These are phyloP conservation scores for Hyphopichia fennica DNA, from an alignment of 1,139 yeast species.

Conservation along the genomic window DNA sequence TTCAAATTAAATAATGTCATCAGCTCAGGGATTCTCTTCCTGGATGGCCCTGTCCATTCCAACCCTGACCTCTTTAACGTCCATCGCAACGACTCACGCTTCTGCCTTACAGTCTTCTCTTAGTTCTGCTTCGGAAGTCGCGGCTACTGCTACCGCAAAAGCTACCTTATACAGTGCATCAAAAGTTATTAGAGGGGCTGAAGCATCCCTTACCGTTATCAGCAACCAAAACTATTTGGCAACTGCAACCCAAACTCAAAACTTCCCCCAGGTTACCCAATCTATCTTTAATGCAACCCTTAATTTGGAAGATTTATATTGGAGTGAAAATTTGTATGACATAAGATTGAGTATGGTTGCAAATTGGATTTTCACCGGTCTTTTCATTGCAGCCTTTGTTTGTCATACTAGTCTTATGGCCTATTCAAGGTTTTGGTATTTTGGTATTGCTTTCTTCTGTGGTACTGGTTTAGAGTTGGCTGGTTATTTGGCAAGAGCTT, in stretches of 20 bases:
- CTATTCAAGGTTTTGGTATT: constrained; percentile 29
- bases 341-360: constrained; percentile 24
- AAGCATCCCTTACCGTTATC: constrained; percentile 37
- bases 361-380: constrained; percentile 29
- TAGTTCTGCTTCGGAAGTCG: constrained; percentile 15
- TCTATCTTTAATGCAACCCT: constrained; percentile 31
- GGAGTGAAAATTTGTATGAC: constrained; percentile 27
- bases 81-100: constrained; percentile 21
- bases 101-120: constrained; percentile 15
- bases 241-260: constrained; percentile 34
- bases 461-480: constrained; percentile 30
- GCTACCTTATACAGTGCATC: constrained; percentile 19
- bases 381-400: constrained; percentile 24
- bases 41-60: constrained; percentile 26
- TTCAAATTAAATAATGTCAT: background rate
- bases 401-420: constrained; percentile 18
- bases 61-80: constrained; percentile 16
- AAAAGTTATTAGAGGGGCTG: constrained; percentile 32
- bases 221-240: constrained; percentile 36
- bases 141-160: constrained; percentile 11
- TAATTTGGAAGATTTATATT: constrained; percentile 28
- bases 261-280: constrained; percentile 30
- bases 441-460: constrained; percentile 28
- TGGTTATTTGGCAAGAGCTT: constrained; percentile 22
- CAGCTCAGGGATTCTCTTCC: constrained; percentile 5